phyloP scores from a whole-genome alignment of 2,329 filamentous ascomycete genomes.

The Xylariaceae sp. region DNA sequence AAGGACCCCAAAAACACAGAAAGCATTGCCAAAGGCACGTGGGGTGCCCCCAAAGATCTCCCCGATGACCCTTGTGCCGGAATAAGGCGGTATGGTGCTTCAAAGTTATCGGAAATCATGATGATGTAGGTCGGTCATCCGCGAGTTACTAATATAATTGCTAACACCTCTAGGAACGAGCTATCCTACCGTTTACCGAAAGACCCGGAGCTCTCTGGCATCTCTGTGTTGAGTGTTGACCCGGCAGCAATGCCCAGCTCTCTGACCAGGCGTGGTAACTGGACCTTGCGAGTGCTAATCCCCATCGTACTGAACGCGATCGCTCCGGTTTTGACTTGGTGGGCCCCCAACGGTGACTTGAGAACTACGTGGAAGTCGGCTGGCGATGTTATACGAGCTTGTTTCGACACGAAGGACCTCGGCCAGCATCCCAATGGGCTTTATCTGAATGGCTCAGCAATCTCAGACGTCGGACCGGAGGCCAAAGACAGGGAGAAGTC shows the following conservation, averaged over 20 bases:
- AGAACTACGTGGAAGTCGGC: constrained; percentile 34
- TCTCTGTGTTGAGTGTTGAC: constrained; percentile 35
- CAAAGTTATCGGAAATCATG: constrained; percentile 31
- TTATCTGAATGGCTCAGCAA: constrained; percentile 23
- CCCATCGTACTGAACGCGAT: constrained; percentile 15
- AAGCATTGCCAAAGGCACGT: constrained; percentile 22
- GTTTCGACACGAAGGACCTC: constrained; percentile 31
- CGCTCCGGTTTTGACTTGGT: constrained; percentile 20
- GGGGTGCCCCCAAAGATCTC: constrained; percentile 18
- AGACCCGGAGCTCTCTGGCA: constrained; percentile 28
- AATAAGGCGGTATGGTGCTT: constrained; percentile 31
- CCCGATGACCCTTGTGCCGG: constrained; percentile 18
- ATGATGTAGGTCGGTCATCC: constrained; percentile 25
- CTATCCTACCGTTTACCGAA: constrained; percentile 26
- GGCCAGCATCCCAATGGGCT: constrained; percentile 23
- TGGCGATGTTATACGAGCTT: constrained; percentile 29
- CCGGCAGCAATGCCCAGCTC: constrained; percentile 33
- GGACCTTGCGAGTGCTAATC: constrained; percentile 25
- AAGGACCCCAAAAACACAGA: constrained; percentile 18
- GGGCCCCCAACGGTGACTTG: constrained; percentile 32
- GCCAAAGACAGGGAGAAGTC: constrained; percentile 24
- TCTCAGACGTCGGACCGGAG: constrained; percentile 18
- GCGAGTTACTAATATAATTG: neutral
- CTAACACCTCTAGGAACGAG: constrained; percentile 26
- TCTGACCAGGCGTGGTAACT: constrained; percentile 25